phyloP scores from a whole-genome alignment of 805 yeast species.

The Ogataea kodamae region DNA sequence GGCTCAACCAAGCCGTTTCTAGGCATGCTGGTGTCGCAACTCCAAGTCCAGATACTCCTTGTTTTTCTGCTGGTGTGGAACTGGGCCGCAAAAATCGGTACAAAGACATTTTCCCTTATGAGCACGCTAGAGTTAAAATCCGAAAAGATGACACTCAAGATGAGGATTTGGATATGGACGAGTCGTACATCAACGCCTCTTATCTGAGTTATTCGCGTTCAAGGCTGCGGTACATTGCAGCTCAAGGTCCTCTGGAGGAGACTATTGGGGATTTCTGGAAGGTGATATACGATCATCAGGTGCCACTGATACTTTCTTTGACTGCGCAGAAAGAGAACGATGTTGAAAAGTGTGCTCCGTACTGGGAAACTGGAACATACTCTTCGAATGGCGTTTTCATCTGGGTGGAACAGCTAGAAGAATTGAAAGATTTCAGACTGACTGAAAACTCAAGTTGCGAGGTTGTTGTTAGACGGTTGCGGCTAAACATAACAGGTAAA shows the following conservation, averaged over 20 bases:
- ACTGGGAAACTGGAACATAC: slow-evolving; percentile 68
- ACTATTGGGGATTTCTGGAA: slow-evolving; percentile 87
- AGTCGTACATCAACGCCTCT: slow-evolving; percentile 79
- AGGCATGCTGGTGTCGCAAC: slow-evolving; percentile 21
- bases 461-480: slow-evolving; percentile 42
- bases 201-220: slow-evolving; percentile 48
- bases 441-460: slow-evolving; percentile 20
- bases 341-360: slow-evolving; percentile 76
- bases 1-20: slow-evolving; percentile 50
- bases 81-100: slow-evolving; percentile 79
- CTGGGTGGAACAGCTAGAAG: slow-evolving; percentile 25
- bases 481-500: slow-evolving; percentile 34
- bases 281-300: slow-evolving; percentile 59
- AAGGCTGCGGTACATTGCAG: slow-evolving; percentile 61
- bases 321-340: slow-evolving; percentile 76
- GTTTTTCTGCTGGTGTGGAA: slow-evolving; percentile 74
- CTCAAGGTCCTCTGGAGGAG: slow-evolving; percentile 79
- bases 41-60: slow-evolving; percentile 34
- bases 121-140: slow-evolving; percentile 75
- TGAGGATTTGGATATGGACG: slow-evolving; percentile 37
- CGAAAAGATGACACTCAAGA: slow-evolving; percentile 22
- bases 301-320: slow-evolving; percentile 68
- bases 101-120: slow-evolving; percentile 84
- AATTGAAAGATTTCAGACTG: slow-evolving; percentile 26
- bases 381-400: slow-evolving; percentile 27